A percentile compares a stretch with the other conserved stretches of the same genome.
These are phyloP conservation scores for Psilocybe sp. DNA, from an alignment of 768 basidiomycete species.

Conservation along the genomic window DNA sequence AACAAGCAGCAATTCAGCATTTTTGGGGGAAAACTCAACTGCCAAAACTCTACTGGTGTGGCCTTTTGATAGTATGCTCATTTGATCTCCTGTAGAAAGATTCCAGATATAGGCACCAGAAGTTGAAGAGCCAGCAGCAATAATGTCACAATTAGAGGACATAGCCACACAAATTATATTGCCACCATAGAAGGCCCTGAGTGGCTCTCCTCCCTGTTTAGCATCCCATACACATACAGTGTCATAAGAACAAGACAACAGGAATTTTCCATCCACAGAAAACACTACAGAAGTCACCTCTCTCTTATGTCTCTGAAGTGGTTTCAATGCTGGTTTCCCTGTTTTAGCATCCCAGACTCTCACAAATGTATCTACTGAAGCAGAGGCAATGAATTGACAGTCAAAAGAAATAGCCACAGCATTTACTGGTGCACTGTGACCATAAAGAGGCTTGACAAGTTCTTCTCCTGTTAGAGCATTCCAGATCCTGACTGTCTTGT, in stretches of 20 bases:
- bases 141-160: neutral
- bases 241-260: neutral
- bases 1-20: no score
- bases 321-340: neutral
- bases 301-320: neutral
- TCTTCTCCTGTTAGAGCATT: constrained; percentile 19
- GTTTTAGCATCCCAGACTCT: neutral
- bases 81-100: neutral
- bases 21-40: no score
- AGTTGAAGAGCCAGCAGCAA: neutral
- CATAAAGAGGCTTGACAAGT: neutral
- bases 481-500: constrained; percentile 42
- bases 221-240: neutral
- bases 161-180: neutral
- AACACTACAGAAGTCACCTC: neutral
- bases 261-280: neutral
- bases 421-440: neutral
- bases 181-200: neutral
- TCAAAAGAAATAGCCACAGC: neutral
- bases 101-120: neutral
- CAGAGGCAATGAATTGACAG: neutral
- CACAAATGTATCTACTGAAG: neutral
- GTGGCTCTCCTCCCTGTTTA: neutral
- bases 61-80: no score
- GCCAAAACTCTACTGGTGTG: no score